A percentile compares a stretch with the other conserved stretches of the same genome.
Evolutionary conservation across 176 grass and related monocot genomes (phyloP).

Genomic region (Bolboschoenus planiculmis): DNA sequence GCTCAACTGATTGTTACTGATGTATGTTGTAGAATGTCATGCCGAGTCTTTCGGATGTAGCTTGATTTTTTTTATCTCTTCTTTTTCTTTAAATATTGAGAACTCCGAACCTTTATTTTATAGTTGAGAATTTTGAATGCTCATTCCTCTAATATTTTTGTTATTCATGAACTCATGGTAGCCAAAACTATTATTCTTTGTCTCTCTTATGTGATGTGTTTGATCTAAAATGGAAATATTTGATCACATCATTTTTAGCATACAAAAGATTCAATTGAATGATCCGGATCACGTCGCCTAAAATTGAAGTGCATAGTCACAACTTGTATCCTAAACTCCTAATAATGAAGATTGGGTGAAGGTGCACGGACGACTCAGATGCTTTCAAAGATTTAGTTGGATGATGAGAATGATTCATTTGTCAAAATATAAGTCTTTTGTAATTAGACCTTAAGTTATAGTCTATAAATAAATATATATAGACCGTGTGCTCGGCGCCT

Average conservation of each 20-base stretch:
- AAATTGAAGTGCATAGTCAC: not conserved
- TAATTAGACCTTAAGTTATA: no score
- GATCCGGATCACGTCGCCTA: not conserved
- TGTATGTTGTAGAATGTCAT: constrained; percentile 20
- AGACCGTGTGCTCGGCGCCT: no score
- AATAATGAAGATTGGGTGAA: no score
- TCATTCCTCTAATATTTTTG: not conserved
- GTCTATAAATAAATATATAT: no score
- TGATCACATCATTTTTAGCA: not conserved
- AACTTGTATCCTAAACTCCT: not conserved
- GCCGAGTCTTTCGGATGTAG: constrained; percentile 9
- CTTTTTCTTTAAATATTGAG: not conserved
- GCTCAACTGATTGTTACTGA: constrained; percentile 17
- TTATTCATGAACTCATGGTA: not conserved
- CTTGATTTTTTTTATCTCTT: constrained; percentile 1
- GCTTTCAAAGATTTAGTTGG: no score
- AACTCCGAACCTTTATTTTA: not conserved
- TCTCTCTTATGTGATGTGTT: not conserved
- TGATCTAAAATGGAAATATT: not conserved
- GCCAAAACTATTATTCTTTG: not conserved
- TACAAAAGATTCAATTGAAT: not conserved
- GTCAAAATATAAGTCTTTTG: no score
- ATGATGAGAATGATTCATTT: no score
- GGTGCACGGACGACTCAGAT: no score
- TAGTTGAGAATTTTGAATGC: constrained; percentile 27